Evolutionary conservation across 1,284 basidiomycete genomes (phyloP).

Genomic region (Inonotus hispidus): DNA sequence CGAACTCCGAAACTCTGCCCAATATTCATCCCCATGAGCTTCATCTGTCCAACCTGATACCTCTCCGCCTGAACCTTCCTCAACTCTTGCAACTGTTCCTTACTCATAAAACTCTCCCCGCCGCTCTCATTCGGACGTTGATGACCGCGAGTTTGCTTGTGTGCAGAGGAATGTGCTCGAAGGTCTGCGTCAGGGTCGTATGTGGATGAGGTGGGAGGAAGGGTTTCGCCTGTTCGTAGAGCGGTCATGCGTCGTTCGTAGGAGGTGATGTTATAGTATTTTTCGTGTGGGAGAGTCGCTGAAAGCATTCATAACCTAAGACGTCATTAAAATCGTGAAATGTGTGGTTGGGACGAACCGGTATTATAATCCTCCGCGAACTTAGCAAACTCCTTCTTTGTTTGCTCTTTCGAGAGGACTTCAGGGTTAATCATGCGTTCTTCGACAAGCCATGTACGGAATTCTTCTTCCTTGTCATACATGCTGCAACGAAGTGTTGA

Average conservation of each 20-base stretch:
- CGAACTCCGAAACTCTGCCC: conserved; percentile 76
- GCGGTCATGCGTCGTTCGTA: conserved; percentile 80
- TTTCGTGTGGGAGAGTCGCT: conserved; percentile 88
- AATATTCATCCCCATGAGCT: conserved; percentile 75
- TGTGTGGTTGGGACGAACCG: conserved; percentile 37
- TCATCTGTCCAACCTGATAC: conserved; percentile 74
- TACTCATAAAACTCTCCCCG: conserved; percentile 63
- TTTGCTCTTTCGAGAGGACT: conserved; percentile 75
- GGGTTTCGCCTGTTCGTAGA: conserved; percentile 71
- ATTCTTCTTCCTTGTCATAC: conserved; percentile 76
- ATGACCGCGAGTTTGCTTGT: conserved; percentile 46
- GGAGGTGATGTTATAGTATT: conserved; percentile 82
- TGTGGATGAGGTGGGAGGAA: conserved; percentile 57
- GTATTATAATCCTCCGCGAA: conserved; percentile 89
- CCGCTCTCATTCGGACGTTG: conserved; percentile 34
- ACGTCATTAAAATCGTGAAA: not conserved
- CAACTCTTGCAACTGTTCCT: conserved; percentile 74
- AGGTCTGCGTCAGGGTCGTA: conserved; percentile 82
- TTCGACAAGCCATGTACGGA: conserved; percentile 86
- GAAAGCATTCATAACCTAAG: not conserved
- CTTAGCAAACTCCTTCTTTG: conserved; percentile 74
- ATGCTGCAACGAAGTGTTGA: conserved; percentile 40
- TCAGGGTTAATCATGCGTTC: conserved; percentile 87
- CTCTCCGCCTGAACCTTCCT: conserved; percentile 78
- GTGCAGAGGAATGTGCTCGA: conserved; percentile 59